A percentile compares a stretch with the other conserved stretches of the same genome.
These are phyloP conservation scores for Apiospora hydei DNA, from an alignment of 2,329 filamentous ascomycete genomes.

Conservation along the genomic window DNA sequence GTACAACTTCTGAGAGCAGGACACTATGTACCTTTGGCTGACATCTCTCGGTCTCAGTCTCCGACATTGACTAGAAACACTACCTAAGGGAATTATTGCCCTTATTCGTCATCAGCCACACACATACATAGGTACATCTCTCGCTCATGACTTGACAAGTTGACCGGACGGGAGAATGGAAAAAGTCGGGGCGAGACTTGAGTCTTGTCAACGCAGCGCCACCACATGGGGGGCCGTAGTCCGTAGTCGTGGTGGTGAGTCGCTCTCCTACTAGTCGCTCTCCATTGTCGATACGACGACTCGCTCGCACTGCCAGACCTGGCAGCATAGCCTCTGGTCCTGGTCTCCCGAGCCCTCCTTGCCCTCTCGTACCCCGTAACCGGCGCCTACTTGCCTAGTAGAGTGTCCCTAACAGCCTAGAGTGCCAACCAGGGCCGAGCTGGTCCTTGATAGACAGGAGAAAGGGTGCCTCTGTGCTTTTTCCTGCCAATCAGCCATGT, in stretches of 20 bases:
- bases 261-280: background rate
- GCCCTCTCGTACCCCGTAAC: too few relatives aligned
- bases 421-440: background rate
- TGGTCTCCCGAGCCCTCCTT: too few relatives aligned
- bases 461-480: background rate
- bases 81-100: background rate
- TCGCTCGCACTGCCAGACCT: background rate
- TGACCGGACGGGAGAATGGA: background rate
- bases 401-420: background rate
- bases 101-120: constrained; percentile 8
- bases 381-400: background rate
- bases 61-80: background rate
- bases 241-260: background rate
- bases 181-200: background rate
- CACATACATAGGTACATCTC: too few relatives aligned
- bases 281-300: background rate
- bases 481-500: constrained; percentile 17
- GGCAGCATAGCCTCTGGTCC: background rate
- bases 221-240: background rate
- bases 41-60: background rate
- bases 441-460: constrained; percentile 17
- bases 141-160: background rate
- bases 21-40: background rate
- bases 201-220: background rate
- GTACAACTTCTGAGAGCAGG: too few relatives aligned